phyloP scores from a whole-genome alignment of 108 stramenopile species.

The Cyclotella kingstonii region DNA sequence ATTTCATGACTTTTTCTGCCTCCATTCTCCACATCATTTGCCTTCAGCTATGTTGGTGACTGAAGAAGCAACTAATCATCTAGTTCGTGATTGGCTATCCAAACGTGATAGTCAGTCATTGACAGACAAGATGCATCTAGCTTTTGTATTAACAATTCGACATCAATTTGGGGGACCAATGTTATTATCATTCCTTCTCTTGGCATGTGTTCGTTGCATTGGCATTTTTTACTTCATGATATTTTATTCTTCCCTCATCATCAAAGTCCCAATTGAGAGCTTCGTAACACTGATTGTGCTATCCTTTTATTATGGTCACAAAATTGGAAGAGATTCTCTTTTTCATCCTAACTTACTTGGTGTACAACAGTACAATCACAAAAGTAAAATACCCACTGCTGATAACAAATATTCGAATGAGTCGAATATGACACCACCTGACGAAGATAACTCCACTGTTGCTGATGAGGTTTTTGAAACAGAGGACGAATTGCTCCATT shows the following conservation, averaged over 20 bases:
- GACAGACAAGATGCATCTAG: constrained; percentile 7
- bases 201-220: constrained; percentile 12
- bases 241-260: background rate
- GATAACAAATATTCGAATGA: no score
- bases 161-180: constrained; percentile 25
- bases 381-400: no score
- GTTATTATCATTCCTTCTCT: constrained; percentile 13
- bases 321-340: constrained; percentile 11
- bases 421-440: background rate
- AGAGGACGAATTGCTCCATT: constrained; percentile 24
- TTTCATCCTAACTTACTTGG: background rate
- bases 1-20: constrained; percentile 36
- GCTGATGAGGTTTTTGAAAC: constrained; percentile 43
- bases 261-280: constrained; percentile 30
- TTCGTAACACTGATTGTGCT: constrained; percentile 27
- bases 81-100: constrained; percentile 29
- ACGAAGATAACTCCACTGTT: constrained; percentile 44
- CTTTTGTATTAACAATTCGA: constrained; percentile 17
- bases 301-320: constrained; percentile 37
- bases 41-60: background rate
- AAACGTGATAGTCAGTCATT: constrained; percentile 2
- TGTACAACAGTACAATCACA: background rate
- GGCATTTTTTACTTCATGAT: constrained; percentile 19
- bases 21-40: constrained; percentile 1
- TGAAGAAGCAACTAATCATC: constrained; percentile 14